These are phyloP conservation scores for Leishmania lainsoni DNA, from an alignment of 208 protist species.

Conservation along the genomic window DNA sequence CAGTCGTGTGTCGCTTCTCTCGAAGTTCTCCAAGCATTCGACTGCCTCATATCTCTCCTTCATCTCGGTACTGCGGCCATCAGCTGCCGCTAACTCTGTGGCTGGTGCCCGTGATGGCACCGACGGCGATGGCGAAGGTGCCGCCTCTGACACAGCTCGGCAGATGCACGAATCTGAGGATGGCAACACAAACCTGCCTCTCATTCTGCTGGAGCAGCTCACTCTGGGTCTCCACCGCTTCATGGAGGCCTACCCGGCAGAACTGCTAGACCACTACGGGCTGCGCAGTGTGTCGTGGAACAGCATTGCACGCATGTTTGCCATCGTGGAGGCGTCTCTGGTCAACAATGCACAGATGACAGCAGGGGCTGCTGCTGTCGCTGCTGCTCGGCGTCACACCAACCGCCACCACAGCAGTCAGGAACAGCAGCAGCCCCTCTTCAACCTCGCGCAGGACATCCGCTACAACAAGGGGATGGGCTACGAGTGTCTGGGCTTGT, in stretches of 20 bases:
- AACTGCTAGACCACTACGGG: slow-evolving; percentile 48
- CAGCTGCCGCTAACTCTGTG: slow-evolving; percentile 8
- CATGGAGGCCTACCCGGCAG: slow-evolving; percentile 41
- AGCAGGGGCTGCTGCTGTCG: not conserved
- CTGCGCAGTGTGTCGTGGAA: slow-evolving; percentile 70
- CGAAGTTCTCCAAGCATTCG: slow-evolving; percentile 73
- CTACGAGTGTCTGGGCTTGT: slow-evolving; percentile 82
- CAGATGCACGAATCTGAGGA: slow-evolving; percentile 81
- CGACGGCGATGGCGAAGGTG: slow-evolving; percentile 2
- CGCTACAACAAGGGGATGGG: slow-evolving; percentile 89
- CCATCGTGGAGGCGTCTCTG: slow-evolving; percentile 56
- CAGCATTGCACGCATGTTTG: slow-evolving; percentile 66
- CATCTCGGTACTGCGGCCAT: slow-evolving; percentile 74
- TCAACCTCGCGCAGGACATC: slow-evolving; percentile 41
- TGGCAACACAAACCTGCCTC: slow-evolving; percentile 87
- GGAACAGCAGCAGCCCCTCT: not conserved
- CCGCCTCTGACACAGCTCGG: slow-evolving; percentile 4
- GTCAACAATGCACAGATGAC: not conserved
- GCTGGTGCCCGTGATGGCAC: slow-evolving; percentile 7
- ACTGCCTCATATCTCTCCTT: slow-evolving; percentile 79
- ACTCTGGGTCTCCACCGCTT: slow-evolving; percentile 67
- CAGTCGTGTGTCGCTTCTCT: slow-evolving; percentile 82
- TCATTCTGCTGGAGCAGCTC: slow-evolving; percentile 88
- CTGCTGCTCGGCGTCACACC: not conserved
- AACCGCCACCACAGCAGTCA: slow-evolving; percentile 54